Evolutionary conservation across 2,329 filamentous ascomycete genomes (phyloP).

Genomic region (Talaromyces funiculosus): DNA sequence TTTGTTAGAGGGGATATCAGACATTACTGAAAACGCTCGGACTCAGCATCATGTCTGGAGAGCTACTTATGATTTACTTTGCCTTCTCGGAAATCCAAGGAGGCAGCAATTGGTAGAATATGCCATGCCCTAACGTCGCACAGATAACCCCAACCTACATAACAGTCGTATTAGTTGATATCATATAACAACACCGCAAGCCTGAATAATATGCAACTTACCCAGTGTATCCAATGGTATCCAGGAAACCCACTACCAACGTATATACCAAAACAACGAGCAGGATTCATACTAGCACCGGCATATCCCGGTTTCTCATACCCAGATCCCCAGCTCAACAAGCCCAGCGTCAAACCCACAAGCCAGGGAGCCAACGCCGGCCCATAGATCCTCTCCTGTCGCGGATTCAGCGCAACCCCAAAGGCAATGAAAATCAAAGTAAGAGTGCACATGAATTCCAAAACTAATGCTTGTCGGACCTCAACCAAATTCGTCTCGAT

Average conservation of each 20-base stretch:
- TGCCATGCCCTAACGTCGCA: not conserved
- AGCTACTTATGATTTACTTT: not conserved
- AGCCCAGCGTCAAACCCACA: slow-evolving; percentile 39
- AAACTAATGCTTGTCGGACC: slow-evolving; percentile 39
- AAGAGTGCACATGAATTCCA: slow-evolving; percentile 46
- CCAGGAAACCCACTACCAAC: slow-evolving; percentile 33
- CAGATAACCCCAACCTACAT: slow-evolving; percentile 4
- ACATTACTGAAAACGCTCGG: not conserved
- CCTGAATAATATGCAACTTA: not conserved
- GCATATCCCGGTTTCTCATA: slow-evolving; percentile 38
- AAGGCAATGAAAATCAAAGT: slow-evolving; percentile 47
- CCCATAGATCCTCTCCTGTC: slow-evolving; percentile 47
- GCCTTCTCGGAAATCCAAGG: slow-evolving; percentile 1
- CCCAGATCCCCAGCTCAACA: slow-evolving; percentile 34
- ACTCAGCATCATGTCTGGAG: not conserved
- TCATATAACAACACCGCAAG: not conserved
- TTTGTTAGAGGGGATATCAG: not conserved
- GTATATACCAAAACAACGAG: slow-evolving; percentile 42
- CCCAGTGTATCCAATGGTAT: slow-evolving; percentile 38
- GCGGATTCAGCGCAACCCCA: slow-evolving; percentile 50
- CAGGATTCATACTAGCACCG: slow-evolving; percentile 43
- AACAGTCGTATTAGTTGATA: not conserved
- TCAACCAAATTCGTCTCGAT: slow-evolving; percentile 33
- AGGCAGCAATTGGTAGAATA: slow-evolving; percentile 2
- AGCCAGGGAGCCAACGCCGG: slow-evolving; percentile 47